A percentile compares a stretch with the other conserved stretches of the same genome.
phyloP scores from a whole-genome alignment of 2,329 filamentous ascomycete species.

The Zymoseptoria ardabiliae region DNA sequence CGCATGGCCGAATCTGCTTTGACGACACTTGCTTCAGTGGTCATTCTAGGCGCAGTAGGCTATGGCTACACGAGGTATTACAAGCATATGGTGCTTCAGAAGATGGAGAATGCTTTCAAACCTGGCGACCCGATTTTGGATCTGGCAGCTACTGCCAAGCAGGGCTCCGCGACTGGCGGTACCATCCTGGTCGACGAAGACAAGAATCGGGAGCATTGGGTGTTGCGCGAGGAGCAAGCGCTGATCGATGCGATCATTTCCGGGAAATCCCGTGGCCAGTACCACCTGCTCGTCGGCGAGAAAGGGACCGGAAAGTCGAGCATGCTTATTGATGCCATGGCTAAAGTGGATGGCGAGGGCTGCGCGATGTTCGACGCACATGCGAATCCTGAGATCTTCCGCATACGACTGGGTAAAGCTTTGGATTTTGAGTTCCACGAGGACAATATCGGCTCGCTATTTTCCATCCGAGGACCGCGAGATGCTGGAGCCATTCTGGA shows the following conservation, averaged over 20 bases:
- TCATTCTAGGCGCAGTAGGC: slow-evolving; percentile 51
- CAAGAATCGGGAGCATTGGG: slow-evolving; percentile 65
- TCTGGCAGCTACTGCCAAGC: slow-evolving; percentile 47
- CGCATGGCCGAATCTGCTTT: slow-evolving; percentile 47
- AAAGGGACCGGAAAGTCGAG: slow-evolving; percentile 96
- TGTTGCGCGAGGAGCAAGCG: slow-evolving; percentile 72
- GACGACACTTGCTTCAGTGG: slow-evolving; percentile 45
- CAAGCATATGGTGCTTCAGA: slow-evolving; percentile 82
- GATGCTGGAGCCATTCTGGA: slow-evolving; percentile 89
- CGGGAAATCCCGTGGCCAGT: slow-evolving; percentile 69
- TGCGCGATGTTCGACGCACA: slow-evolving; percentile 96
- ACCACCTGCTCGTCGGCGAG: slow-evolving; percentile 85
- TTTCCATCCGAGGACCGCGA: slow-evolving; percentile 85
- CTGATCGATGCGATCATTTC: slow-evolving; percentile 75
- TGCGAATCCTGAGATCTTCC: slow-evolving; percentile 89
- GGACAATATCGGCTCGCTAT: slow-evolving; percentile 94
- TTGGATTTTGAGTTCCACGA: slow-evolving; percentile 96
- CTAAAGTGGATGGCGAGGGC: slow-evolving; percentile 79
- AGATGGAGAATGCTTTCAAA: slow-evolving; percentile 86
- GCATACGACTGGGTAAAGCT: slow-evolving; percentile 83
- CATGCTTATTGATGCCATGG: slow-evolving; percentile 95
- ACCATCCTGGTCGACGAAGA: slow-evolving; percentile 27
- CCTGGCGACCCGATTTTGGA: slow-evolving; percentile 71
- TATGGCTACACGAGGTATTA: slow-evolving; percentile 57
- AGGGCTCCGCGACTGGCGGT: slow-evolving; percentile 18